Evolutionary conservation across 163 green algal genomes (phyloP), one percentile per base, ranked within the genome.

Genomic region (Coccomyxa subellipsoidea): DNA sequence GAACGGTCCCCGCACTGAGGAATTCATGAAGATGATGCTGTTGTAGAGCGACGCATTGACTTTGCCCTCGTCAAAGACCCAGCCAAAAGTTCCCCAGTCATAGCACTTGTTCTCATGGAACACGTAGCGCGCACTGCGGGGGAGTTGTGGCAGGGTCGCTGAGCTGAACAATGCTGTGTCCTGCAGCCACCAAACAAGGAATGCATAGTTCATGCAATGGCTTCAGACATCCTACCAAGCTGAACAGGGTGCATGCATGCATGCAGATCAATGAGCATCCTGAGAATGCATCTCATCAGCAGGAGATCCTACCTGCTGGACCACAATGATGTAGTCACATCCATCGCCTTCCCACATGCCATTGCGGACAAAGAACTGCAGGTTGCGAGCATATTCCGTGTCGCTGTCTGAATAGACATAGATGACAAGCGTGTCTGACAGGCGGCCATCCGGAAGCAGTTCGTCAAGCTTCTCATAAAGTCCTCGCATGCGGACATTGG

Each of bases 81-180:
- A 94, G 29, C 91, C 91, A 81, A 94, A 88, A 36, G 89, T 92
- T 76, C 91, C 89, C 87, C 89, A 94, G 83, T 92, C 87, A 73
- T 88, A 93, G 86, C 87, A 94, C 69, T 86, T 66, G 83, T 94
- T 94, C 36, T 84, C 35, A 69, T 92, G 91, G 38, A 40, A 78
- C 38, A 92, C 73, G 39, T 88, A 89, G 3, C 82, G 83, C 38
- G 89, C 89, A 84, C 93, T 93, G 54, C 82, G 38, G 7, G 90
- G 90, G 71, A 92, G 47, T 34, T 69, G 31, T 4, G 85, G 84
- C 38, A 90, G 83, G 27, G 76, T 37, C 39, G 47, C 7, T 25
- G 37, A 32, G 32, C 38, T 37, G 37, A 69, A 66, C 36, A 79
- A 21, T 0, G 21, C 38, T 21, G 40, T 12, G 0, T 39, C 75